Conservation (phyloP, 2,329 filamentous ascomycete genomes). For the Colletotrichum scovillei region DNA sequence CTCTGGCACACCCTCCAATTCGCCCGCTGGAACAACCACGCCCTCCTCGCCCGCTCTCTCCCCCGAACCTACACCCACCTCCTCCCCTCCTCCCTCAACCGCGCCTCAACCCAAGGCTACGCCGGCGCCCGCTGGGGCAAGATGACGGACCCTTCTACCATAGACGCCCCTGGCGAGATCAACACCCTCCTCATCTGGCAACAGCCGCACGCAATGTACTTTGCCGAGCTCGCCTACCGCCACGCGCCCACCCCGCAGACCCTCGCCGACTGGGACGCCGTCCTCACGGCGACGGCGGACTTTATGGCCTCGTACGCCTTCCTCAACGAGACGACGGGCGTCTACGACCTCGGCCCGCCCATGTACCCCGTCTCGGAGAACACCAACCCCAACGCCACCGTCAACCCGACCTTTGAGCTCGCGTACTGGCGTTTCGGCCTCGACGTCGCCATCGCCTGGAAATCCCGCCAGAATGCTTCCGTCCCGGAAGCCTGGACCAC, state of each 20-base stretch:
- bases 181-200: constrained; percentile 73
- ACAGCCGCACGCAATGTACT: constrained; percentile 70
- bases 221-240: constrained; percentile 67
- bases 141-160: constrained; percentile 57
- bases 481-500: constrained; percentile 58
- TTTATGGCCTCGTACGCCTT: constrained; percentile 71
- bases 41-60: constrained; percentile 56
- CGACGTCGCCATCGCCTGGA: constrained; percentile 64
- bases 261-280: constrained; percentile 62
- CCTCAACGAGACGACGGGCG: constrained; percentile 60
- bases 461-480: constrained; percentile 54
- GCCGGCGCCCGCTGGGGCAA: constrained; percentile 56
- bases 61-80: constrained; percentile 60
- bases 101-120: constrained; percentile 55
- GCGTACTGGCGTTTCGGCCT: constrained; percentile 73
- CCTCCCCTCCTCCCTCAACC: constrained; percentile 48
- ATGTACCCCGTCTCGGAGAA: constrained; percentile 65
- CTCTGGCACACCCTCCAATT: constrained; percentile 65
- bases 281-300: constrained; percentile 64
- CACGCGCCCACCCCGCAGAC: constrained; percentile 54
- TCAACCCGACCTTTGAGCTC: constrained; percentile 70
- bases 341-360: constrained; percentile 62
- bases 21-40: constrained; percentile 60
- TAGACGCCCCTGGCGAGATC: constrained; percentile 68
- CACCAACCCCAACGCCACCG: constrained; percentile 65